Conservation (phyloP, 2,329 filamentous ascomycete genomes). For the Rutstroemia sp. region DNA sequence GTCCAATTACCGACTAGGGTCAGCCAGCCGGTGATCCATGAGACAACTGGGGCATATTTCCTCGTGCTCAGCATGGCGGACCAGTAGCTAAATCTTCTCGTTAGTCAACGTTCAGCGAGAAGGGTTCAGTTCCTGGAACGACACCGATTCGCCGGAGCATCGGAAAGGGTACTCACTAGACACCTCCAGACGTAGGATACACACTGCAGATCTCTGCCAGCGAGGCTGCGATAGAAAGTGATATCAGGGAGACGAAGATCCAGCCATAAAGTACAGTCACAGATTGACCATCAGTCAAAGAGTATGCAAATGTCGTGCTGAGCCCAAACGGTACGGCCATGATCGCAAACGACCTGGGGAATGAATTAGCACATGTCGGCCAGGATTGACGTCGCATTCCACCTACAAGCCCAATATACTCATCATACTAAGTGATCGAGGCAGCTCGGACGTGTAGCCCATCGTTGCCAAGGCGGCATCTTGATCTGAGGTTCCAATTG, state of each 20-base stretch:
- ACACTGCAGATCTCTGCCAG: slow-evolving; percentile 64
- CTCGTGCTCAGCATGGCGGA: slow-evolving; percentile 60
- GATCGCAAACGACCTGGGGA: slow-evolving; percentile 55
- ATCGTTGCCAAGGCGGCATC: slow-evolving; percentile 27
- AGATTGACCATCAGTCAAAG: slow-evolving; percentile 58
- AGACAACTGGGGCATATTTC: slow-evolving; percentile 58
- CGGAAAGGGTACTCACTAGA: slow-evolving; percentile 38
- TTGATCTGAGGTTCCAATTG: slow-evolving; percentile 2
- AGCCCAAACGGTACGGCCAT: slow-evolving; percentile 51
- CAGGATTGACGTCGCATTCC: background rate
- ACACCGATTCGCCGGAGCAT: background rate
- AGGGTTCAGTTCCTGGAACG: background rate
- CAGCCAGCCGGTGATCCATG: slow-evolving; percentile 65
- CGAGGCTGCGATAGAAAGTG: slow-evolving; percentile 55
- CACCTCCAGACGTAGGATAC: slow-evolving; percentile 60
- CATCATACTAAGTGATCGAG: slow-evolving; percentile 60
- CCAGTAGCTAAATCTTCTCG: slow-evolving; percentile 41
- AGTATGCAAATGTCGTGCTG: slow-evolving; percentile 61
- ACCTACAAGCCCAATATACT: slow-evolving; percentile 51
- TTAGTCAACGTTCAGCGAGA: background rate
- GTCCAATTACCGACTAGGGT: slow-evolving; percentile 71
- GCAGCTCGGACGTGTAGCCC: slow-evolving; percentile 62
- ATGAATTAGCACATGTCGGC: background rate
- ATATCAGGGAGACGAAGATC: slow-evolving; percentile 58
- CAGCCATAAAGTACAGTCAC: slow-evolving; percentile 66